Conservation (phyloP, 73 alveolate genomes). For the Stentor roeselii region DNA sequence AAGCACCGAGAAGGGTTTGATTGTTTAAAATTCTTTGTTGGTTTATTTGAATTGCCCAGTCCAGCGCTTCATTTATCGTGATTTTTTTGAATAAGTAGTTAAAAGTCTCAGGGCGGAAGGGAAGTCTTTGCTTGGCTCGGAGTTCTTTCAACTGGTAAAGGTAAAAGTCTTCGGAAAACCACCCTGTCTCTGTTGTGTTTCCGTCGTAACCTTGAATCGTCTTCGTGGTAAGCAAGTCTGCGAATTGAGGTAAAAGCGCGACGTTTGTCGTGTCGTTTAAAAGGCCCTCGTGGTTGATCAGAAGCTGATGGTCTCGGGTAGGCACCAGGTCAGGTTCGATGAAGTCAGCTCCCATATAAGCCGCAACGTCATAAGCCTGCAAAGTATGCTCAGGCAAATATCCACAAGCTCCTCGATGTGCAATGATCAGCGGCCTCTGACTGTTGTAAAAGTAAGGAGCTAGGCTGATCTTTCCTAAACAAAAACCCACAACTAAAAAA, state of each 20-base stretch:
- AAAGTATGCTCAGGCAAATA: conserved; percentile 62
- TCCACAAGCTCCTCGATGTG: conserved; percentile 71
- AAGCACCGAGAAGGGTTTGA: conserved; percentile 35
- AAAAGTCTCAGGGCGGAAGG: conserved; percentile 7
- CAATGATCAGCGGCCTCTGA: conserved; percentile 41
- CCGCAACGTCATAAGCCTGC: conserved; percentile 47
- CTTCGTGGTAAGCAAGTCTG: conserved; percentile 27
- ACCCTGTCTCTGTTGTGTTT: conserved; percentile 27
- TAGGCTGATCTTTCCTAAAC: not conserved
- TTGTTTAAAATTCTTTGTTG: not conserved
- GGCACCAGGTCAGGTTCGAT: conserved; percentile 57
- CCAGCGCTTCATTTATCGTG: conserved; percentile 33
- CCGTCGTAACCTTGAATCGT: conserved; percentile 8
- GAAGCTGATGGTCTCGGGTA: conserved; percentile 47
- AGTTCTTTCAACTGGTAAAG: conserved; percentile 33
- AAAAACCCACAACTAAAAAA: no score
- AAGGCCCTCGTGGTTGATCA: conserved; percentile 50
- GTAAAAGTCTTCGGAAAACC: conserved; percentile 41
- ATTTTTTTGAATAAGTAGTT: conserved; percentile 27
- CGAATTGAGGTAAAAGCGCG: conserved; percentile 25
- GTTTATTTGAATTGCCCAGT: conserved; percentile 21
- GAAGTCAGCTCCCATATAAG: conserved; percentile 51
- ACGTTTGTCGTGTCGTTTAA: conserved; percentile 46
- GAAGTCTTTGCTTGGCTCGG: conserved; percentile 29
- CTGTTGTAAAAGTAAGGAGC: conserved; percentile 15